Base-by-base conservation (phyloP, 805 yeast species). In the Wickerhamiella siamensis region DNA sequence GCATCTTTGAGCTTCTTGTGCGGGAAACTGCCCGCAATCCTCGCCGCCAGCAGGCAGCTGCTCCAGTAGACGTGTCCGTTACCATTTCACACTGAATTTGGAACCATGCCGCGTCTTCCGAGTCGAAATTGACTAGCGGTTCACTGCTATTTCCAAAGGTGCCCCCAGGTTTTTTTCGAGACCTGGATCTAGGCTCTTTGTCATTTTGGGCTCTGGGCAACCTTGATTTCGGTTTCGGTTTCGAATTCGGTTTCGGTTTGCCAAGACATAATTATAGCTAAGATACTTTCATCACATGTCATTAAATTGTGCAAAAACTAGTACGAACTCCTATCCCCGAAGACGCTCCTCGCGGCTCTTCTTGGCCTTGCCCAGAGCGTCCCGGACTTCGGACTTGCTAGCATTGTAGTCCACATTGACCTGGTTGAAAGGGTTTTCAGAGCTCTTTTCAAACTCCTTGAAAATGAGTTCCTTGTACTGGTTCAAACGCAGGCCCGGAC, bases 381-480 rank as follows among this genome's bases (percentile, higher is more conserved):
- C 56, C 8, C 47, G 54, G 43, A 76, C 64, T 18, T 78, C 83
- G 1, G 61, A 71, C 43, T 63, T 55, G 6, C 70, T 53, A 14
- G 93, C 84, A 54, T 83, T 77, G 64, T 66, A 79, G 33, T 62
- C 56, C 29, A 78, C 66, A 46, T 70, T 76, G 27, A 81, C 77
- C 61, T 78, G 86, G 65, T 83, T 83, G 74, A 83, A 77, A 37
- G 94, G 94, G 60, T 83, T 83, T 53, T 79, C 84, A 15, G 76
- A 75, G 36, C 79, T 69, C 64, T 79, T 82, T 61, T 79, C 79
- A 67, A 83, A 83, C 63, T 83, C 94, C 64, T 81, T 82, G 62
- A 67, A 75, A 27, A 78, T 63, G 50, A 81, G 61, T 53, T 82
- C 77, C 63, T 82, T 83, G 52, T 79, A 63, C 59, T 83, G 94